Conservation (phyloP, 2,329 filamentous ascomycete species). For the Calcarisporium arbuscula region DNA sequence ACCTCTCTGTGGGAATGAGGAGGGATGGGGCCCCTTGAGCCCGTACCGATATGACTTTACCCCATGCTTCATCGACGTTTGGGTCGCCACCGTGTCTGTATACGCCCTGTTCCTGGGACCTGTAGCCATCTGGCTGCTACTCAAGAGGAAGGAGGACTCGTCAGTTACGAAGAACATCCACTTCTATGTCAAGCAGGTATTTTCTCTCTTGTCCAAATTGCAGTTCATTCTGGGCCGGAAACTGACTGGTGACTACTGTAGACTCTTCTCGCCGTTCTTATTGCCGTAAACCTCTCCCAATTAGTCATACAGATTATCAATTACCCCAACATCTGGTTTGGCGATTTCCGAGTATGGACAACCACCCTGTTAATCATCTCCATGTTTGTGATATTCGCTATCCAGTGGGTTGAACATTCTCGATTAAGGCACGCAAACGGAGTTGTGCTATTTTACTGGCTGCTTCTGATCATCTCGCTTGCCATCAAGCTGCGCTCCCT, state of each 20-base stretch:
- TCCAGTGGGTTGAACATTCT: constrained; percentile 84
- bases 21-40: constrained; percentile 95
- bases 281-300: constrained; percentile 64
- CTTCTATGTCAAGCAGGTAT: constrained; percentile 87
- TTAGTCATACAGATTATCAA: constrained; percentile 68
- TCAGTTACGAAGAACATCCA: constrained; percentile 78
- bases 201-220: neutral
- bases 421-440: constrained; percentile 80
- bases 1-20: constrained; percentile 77
- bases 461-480: constrained; percentile 73
- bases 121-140: constrained; percentile 72
- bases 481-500: constrained; percentile 81
- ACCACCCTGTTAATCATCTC: constrained; percentile 67
- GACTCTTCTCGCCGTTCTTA: constrained; percentile 59
- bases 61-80: constrained; percentile 92
- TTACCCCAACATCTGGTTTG: constrained; percentile 63
- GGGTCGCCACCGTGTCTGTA: constrained; percentile 69
- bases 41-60: constrained; percentile 87
- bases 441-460: constrained; percentile 87
- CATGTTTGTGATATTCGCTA: constrained; percentile 64
- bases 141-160: constrained; percentile 57
- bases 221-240: neutral
- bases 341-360: constrained; percentile 83
- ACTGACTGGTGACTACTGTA: constrained; percentile 15
- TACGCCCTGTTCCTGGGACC: constrained; percentile 76